These are phyloP conservation scores for Xylaria sp. DNA, from an alignment of 2,329 filamentous ascomycete genomes.

Conservation along the genomic window DNA sequence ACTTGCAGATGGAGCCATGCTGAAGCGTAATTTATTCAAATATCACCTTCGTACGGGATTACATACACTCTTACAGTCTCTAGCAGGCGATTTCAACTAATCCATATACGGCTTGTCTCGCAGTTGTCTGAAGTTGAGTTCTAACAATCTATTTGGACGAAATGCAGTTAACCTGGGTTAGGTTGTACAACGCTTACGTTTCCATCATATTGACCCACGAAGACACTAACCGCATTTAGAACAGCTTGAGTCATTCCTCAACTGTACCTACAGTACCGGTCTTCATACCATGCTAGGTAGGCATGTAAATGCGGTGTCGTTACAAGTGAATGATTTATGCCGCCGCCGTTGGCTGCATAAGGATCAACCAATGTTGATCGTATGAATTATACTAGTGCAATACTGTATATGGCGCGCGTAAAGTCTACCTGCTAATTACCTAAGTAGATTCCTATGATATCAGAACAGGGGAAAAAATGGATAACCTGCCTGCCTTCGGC, in stretches of 20 bases:
- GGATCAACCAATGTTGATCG: conserved; percentile 4
- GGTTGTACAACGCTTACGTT: not conserved
- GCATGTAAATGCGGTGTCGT: not conserved
- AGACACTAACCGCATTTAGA: not conserved
- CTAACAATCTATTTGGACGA: not conserved
- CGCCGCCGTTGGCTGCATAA: conserved; percentile 1
- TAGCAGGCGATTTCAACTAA: no score
- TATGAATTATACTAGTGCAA: not conserved
- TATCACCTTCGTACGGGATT: no score
- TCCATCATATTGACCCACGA: conserved; percentile 1
- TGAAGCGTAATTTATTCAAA: no score
- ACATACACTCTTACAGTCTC: no score
- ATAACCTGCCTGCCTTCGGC: not conserved
- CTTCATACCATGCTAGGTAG: not conserved
- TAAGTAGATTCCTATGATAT: no score
- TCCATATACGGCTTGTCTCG: no score
- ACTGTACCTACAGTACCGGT: not conserved
- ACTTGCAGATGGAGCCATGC: no score
- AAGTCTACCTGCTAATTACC: not conserved
- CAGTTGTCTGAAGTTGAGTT: no score
- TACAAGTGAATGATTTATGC: not conserved
- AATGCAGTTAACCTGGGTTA: not conserved
- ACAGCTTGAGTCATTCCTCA: not conserved
- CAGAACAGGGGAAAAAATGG: not conserved
- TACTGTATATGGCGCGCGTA: not conserved